Evolutionary conservation across 345 rosid genomes (phyloP).

Genomic region (Barbarea vulgaris): DNA sequence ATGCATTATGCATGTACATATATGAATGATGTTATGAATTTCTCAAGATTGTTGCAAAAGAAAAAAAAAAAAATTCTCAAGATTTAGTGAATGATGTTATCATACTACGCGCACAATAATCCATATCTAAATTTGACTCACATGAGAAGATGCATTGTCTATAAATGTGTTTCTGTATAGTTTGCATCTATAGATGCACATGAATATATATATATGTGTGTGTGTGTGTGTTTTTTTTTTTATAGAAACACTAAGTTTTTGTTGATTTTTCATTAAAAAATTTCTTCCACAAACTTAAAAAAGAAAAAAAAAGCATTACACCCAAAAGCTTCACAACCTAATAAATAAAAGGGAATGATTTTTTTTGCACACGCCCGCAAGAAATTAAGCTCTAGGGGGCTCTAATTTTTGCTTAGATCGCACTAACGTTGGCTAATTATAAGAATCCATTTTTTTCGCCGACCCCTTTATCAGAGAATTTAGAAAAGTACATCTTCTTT

Average conservation of each 20-base stretch:
- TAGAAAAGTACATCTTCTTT: constrained; percentile 13
- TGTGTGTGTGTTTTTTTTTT: neutral
- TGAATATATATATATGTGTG: neutral
- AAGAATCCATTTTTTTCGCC: neutral
- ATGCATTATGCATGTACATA: neutral
- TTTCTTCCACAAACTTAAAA: neutral
- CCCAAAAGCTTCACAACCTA: neutral
- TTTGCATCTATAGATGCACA: neutral
- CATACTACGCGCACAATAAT: neutral
- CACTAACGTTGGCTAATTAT: neutral
- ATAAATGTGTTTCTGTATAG: neutral
- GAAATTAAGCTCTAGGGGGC: neutral
- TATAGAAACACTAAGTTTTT: neutral
- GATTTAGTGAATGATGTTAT: neutral
- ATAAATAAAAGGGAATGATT: neutral
- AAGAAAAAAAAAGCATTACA: neutral
- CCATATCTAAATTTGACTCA: neutral
- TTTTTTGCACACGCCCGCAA: constrained; percentile 7
- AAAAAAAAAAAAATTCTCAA: no score
- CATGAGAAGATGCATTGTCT: constrained; percentile 4
- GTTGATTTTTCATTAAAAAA: neutral
- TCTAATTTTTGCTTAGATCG: constrained; percentile 14
- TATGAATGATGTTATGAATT: neutral
- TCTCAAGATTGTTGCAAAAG: no score
- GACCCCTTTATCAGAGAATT: neutral